These are phyloP conservation scores for Alectoria sarmentosa DNA, from an alignment of 495 filamentous ascomycete species.

Conservation along the genomic window DNA sequence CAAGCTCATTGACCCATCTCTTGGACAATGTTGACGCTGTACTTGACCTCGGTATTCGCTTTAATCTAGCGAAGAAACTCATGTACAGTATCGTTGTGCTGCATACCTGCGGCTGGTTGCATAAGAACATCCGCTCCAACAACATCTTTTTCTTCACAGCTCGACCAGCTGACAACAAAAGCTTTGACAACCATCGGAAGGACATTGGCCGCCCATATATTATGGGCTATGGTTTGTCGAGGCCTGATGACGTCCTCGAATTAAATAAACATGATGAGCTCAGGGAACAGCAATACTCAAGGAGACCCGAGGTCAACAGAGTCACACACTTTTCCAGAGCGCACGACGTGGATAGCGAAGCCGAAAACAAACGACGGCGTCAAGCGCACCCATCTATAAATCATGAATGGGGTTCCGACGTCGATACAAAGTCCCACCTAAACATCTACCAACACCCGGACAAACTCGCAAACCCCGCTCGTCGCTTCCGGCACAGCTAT, in stretches of 20 bases:
- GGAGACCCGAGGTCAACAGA: neutral
- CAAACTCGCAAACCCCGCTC: neutral
- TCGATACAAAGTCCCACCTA: neutral
- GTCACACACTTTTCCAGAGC: neutral
- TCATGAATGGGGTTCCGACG: no score
- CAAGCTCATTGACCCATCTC: neutral
- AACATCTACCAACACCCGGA: neutral
- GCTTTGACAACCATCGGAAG: neutral
- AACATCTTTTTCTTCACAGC: neutral
- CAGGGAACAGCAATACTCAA: neutral
- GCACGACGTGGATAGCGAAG: neutral
- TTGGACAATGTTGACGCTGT: neutral
- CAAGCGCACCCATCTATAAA: no score
- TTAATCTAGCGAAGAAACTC: neutral
- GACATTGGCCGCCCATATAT: neutral
- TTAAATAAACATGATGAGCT: neutral
- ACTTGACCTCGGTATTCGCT: neutral
- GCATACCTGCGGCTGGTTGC: constrained; percentile 1
- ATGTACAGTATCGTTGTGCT: constrained; percentile 1
- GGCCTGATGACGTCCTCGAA: neutral
- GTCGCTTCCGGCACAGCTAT: neutral
- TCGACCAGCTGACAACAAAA: neutral
- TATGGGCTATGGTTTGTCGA: constrained; percentile 3
- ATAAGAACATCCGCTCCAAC: neutral
- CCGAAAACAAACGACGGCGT: no score